A percentile compares a stretch with the other conserved stretches of the same genome.
These are phyloP conservation scores for Claviceps paspali DNA, from an alignment of 2,329 filamentous ascomycete species.

Conservation along the genomic window DNA sequence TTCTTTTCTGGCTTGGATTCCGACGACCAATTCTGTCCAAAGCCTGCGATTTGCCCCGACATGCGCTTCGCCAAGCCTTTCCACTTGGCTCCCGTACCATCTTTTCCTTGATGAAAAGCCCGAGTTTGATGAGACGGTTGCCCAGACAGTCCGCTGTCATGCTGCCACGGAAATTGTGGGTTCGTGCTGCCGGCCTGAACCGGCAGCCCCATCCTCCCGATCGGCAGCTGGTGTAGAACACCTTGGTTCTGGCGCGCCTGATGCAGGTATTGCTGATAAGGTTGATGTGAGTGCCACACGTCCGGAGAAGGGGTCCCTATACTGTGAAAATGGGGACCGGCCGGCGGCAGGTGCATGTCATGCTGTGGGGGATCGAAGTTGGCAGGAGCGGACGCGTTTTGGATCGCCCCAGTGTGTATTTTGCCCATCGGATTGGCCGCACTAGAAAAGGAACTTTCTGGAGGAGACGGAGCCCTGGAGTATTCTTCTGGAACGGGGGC, in stretches of 20 bases:
- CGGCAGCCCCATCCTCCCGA: too few relatives aligned
- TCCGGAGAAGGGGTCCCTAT: neutral
- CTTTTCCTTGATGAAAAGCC: neutral
- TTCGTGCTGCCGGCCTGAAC: neutral
- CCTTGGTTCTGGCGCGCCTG: conserved; percentile 6
- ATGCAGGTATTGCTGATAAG: conserved; percentile 5
- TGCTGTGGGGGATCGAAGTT: neutral
- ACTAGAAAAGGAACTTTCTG: neutral
- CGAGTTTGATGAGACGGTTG: neutral
- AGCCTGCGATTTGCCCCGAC: conserved; percentile 14
- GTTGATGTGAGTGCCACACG: neutral
- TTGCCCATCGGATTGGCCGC: neutral
- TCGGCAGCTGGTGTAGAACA: neutral
- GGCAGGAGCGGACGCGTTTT: neutral
- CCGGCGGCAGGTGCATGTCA: neutral
- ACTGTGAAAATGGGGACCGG: neutral
- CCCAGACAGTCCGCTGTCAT: neutral
- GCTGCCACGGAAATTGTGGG: neutral
- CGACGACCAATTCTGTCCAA: conserved; percentile 1
- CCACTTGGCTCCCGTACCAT: conserved; percentile 16
- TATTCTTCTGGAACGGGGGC: neutral
- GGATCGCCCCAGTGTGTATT: neutral
- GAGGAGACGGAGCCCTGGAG: neutral
- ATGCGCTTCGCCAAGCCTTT: conserved; percentile 19
- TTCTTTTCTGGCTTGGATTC: conserved; percentile 10